Evolutionary conservation across 257 asterid genomes (phyloP).

Genomic region (Fraxinus quadrangulata): DNA sequence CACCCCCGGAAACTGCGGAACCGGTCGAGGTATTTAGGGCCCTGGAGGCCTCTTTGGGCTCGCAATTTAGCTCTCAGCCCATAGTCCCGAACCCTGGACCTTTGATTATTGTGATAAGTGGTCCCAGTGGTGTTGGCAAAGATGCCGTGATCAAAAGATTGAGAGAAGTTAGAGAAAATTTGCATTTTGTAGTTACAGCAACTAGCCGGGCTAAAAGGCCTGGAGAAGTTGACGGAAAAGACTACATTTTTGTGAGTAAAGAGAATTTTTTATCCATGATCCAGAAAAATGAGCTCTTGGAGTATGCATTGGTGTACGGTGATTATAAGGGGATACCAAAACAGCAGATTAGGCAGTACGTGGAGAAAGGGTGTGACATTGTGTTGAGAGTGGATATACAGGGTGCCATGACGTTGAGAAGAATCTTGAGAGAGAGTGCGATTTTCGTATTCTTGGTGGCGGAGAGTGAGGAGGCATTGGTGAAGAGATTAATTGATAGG

Average conservation of each 20-base stretch:
- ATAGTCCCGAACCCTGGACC: slow-evolving; percentile 65
- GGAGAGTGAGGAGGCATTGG: slow-evolving; percentile 91
- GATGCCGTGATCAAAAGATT: slow-evolving; percentile 79
- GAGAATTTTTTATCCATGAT: slow-evolving; percentile 77
- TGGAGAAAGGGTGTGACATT: slow-evolving; percentile 81
- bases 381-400: slow-evolving; percentile 91
- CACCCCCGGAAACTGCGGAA: slow-evolving; percentile 54
- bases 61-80: slow-evolving; percentile 72
- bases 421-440: slow-evolving; percentile 57
- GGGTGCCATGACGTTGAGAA: slow-evolving; percentile 76
- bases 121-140: slow-evolving; percentile 95
- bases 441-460: slow-evolving; percentile 86
- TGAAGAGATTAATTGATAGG: slow-evolving; percentile 80
- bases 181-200: slow-evolving; percentile 90
- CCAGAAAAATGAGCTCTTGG: slow-evolving; percentile 70
- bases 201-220: slow-evolving; percentile 66
- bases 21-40: slow-evolving; percentile 69
- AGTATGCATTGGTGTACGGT: slow-evolving; percentile 91
- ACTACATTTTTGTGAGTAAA: slow-evolving; percentile 71
- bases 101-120: slow-evolving; percentile 76
- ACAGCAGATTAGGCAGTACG: slow-evolving; percentile 74
- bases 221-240: slow-evolving; percentile 83
- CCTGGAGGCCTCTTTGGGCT: slow-evolving; percentile 77
- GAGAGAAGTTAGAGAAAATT: slow-evolving; percentile 65
- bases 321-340: slow-evolving; percentile 85